Base-by-base conservation (phyloP, 163 green algal species). In the Chloromonas sp. region DNA sequence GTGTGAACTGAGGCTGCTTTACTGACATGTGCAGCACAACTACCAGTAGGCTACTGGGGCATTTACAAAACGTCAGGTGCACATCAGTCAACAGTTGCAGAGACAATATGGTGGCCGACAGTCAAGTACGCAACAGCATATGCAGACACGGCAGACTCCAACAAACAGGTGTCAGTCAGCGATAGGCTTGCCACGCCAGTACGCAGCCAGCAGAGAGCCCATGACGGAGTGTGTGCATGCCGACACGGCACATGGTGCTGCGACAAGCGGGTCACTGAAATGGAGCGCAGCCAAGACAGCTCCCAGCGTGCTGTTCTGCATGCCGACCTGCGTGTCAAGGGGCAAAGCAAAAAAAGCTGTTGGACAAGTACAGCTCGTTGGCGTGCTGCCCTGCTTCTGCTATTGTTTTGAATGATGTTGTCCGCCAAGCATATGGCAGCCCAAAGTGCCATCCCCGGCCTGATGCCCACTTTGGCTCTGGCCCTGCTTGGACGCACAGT, bases 301-400 rank as follows among this genome's bases (percentile, higher is more conserved):
- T 3, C 92, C 94, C 82, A 97, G 88, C 15, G 92, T 92, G 58
- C 77, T 89, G 85, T 94, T 96, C 85, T 94, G 91, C 91, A 95
- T 95, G 77, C 92, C 91, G 8, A 92, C 89, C 88, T 93, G 81
- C 81, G 71, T 79, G 71, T 36, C 66, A 76, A 11, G 66, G 11
- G 8, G 66, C 5, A 76, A 8, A 76, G 5, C 8, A 76, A 11
- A 76, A 11, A 76, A 76, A 76, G 66, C 8, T 76, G 66, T 76
- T n/a, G 5, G 66, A 8, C 8, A 76, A 11, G 66, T 76, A 76
- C 66, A 76, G 11, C 11, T 76, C 8, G 8, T n/a, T n/a, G 5
- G 8, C 66, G 11, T 8, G 66, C 66, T 76, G 5, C 66, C 8
- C 11, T 76, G 66, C 8, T 8, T 76, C 66, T 76, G 8, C 5